A percentile compares a stretch with the other conserved stretches of the same genome.
Evolutionary conservation across 192 early-diverging fungal species (phyloP).

Genomic region (Coemansia sp.): DNA sequence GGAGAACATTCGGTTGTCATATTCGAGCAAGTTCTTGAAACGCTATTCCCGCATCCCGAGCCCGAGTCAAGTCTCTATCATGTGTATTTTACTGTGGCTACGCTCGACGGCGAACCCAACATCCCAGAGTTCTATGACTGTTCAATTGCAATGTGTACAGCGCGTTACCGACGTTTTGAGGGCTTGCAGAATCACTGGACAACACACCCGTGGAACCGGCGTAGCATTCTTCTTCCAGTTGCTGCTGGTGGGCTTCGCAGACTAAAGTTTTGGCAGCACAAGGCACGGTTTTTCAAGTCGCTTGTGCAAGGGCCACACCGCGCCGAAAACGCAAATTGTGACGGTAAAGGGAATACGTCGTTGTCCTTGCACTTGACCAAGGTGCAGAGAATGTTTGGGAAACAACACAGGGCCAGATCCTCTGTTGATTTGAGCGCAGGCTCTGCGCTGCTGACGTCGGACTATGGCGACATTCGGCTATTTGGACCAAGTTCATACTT

Average conservation of each 20-base stretch:
- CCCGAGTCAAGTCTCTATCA: slow-evolving; percentile 21
- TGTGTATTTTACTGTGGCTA: slow-evolving; percentile 31
- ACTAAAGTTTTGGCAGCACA: slow-evolving; percentile 45
- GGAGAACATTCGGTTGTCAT: neutral
- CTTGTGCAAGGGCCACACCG: slow-evolving; percentile 20
- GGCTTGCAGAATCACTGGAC: slow-evolving; percentile 29
- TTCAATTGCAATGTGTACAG: slow-evolving; percentile 29
- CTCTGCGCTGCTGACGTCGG: slow-evolving; percentile 2
- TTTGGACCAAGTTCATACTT: slow-evolving; percentile 32
- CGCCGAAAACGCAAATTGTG: neutral
- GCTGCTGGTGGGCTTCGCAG: slow-evolving; percentile 31
- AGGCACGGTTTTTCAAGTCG: slow-evolving; percentile 25
- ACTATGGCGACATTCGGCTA: slow-evolving; percentile 35
- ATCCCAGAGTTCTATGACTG: slow-evolving; percentile 29
- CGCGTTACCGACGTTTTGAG: slow-evolving; percentile 16
- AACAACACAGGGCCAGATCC: neutral
- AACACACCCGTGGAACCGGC: slow-evolving; percentile 41
- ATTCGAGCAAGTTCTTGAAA: slow-evolving; percentile 20
- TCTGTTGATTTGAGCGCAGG: neutral
- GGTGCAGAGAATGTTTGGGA: neutral
- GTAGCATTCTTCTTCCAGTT: slow-evolving; percentile 29
- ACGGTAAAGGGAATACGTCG: neutral
- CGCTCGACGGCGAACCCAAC: slow-evolving; percentile 25
- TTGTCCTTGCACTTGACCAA: neutral
- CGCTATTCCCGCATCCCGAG: slow-evolving; percentile 18